Evolutionary conservation across 2,329 filamentous ascomycete genomes (phyloP).

Genomic region (Falciphora oryzae): DNA sequence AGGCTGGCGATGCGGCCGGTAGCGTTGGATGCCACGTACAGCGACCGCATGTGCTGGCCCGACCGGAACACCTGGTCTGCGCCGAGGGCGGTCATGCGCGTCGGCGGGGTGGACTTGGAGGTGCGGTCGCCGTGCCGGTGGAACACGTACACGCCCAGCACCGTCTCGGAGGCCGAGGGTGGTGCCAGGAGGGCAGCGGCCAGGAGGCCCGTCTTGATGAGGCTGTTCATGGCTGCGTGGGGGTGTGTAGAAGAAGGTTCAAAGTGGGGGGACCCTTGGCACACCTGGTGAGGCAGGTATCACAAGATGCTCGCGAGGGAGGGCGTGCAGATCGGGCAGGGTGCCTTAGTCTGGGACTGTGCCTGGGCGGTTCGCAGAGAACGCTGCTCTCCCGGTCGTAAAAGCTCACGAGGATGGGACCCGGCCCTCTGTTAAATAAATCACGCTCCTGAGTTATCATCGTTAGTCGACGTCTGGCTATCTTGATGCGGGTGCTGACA

Average conservation of each 20-base stretch:
- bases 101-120: slow-evolving; percentile 65
- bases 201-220: slow-evolving; percentile 7
- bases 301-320: not conserved
- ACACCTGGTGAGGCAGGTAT: not conserved
- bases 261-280: too few species aligned
- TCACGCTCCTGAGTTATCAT: not conserved
- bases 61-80: slow-evolving; percentile 68
- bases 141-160: slow-evolving; percentile 82
- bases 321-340: too few species aligned
- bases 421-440: not conserved
- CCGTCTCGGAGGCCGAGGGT: slow-evolving; percentile 49
- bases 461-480: not conserved
- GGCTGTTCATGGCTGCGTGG: not conserved
- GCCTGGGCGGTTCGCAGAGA: too few species aligned
- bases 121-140: slow-evolving; percentile 87
- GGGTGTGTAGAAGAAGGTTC: not conserved
- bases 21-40: slow-evolving; percentile 63
- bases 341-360: too few species aligned
- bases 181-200: slow-evolving; percentile 9
- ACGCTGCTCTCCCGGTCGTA: too few species aligned
- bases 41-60: slow-evolving; percentile 68
- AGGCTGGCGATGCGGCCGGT: slow-evolving; percentile 59
- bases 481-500: not conserved
- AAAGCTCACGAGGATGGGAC: too few species aligned
- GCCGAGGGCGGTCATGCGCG: slow-evolving; percentile 72